A percentile compares a stretch with the other conserved stretches of the same genome.
Evolutionary conservation across 768 basidiomycete genomes (phyloP).

Genomic region (Suillus decipiens): DNA sequence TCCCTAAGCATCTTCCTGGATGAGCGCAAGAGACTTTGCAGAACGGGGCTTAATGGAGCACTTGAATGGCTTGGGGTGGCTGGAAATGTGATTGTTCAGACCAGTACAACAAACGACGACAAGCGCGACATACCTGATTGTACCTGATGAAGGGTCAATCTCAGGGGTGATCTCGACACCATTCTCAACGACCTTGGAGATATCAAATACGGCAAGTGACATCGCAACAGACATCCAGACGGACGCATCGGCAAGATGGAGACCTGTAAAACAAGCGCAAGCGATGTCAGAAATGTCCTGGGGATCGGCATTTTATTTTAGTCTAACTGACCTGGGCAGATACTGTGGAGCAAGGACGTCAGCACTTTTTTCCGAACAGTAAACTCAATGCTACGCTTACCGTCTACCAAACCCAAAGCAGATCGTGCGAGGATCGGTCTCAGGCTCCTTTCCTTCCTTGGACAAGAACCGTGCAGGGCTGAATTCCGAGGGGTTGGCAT

Average conservation of each 20-base stretch:
- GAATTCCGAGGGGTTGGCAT: slow-evolving; percentile 55
- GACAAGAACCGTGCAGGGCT: slow-evolving; percentile 62
- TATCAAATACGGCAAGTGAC: slow-evolving; percentile 44
- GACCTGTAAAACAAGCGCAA: slow-evolving; percentile 33
- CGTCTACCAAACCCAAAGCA: slow-evolving; percentile 77
- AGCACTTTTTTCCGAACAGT: slow-evolving; percentile 10
- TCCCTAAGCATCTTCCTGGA: slow-evolving; percentile 39
- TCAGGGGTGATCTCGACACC: slow-evolving; percentile 48
- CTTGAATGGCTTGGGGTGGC: slow-evolving; percentile 35
- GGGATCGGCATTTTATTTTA: background rate
- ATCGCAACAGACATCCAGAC: slow-evolving; percentile 39
- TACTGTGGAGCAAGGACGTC: slow-evolving; percentile 14
- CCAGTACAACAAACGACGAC: too few species aligned
- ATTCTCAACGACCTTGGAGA: slow-evolving; percentile 40
- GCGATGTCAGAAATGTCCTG: slow-evolving; percentile 19
- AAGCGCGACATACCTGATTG: slow-evolving; percentile 46
- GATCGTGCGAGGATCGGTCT: slow-evolving; percentile 58
- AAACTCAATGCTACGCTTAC: slow-evolving; percentile 25
- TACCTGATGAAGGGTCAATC: slow-evolving; percentile 53
- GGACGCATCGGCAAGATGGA: slow-evolving; percentile 47
- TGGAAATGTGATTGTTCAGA: background rate
- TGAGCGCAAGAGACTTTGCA: slow-evolving; percentile 46
- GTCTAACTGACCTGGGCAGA: slow-evolving; percentile 30
- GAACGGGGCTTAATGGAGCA: slow-evolving; percentile 56
- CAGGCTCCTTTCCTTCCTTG: slow-evolving; percentile 35